Base-by-base conservation (phyloP, 208 protist genomes). In the Strigomonas oncopelti region DNA sequence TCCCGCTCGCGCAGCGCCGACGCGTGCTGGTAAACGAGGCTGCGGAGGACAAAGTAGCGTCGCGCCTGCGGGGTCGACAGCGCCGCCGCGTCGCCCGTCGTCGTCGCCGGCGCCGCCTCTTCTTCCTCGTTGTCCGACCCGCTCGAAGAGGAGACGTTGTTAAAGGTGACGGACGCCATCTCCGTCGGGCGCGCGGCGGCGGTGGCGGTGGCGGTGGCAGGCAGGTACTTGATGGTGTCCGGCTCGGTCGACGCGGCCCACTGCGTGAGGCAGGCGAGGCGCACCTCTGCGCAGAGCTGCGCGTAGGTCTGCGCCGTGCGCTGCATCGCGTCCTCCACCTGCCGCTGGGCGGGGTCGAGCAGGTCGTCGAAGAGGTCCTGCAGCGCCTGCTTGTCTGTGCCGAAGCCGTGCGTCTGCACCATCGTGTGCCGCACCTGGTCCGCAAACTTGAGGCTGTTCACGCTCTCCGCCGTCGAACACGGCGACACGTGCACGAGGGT, bases 401-500 rank as follows among this genome's bases (percentile, higher is more conserved):
- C 64, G 65, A 90, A 81, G 57, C 64, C 73, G 66, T 91, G 87
- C 9, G 72, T 82, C 58, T 79, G 84, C 45, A 95, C 81, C 60
- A 74, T 78, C 7, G 80, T 84, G 75, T 96, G 86, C 13, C 84
- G 85, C 16, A 93, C 81, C 68, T 92, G 87, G 54, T 96, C 86
- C 0, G 88, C 91, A 64, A 96, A 96, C 67, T 88, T 87, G 22
- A 96, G 81, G 8, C 74, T 81, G 38, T 84, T 84, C 27, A 92
- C 57, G 51, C 86, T 78, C 48, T 92, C 86, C 28, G 70, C 75
- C 31, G 74, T 75, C 4, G 81, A 85, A 56, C 87, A 92, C 20
- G 91, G 91, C 7, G 91, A 38, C 8, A 93, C 86, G 72, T 96
- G 91, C 28, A 93, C 88, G 11, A 96, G 77, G 2, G 73, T 79